Evolutionary conservation across 2,329 filamentous ascomycete species (phyloP).

Genomic region (Pezicula neosporulosa): DNA sequence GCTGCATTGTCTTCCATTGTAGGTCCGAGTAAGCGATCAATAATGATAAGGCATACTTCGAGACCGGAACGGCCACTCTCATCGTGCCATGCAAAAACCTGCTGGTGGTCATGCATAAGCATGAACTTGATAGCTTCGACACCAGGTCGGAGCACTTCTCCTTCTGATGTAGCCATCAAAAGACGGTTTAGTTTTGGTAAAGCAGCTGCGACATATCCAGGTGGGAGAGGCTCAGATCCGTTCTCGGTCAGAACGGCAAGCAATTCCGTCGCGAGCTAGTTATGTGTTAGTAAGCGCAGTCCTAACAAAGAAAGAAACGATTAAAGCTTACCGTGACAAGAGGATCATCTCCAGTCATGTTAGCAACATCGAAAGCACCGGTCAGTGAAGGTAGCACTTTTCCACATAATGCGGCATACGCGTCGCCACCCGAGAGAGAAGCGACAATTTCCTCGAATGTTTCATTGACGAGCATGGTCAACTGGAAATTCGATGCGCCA

Average conservation of each 20-base stretch:
- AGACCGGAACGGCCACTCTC: conserved; percentile 76
- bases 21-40: conserved; percentile 83
- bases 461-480: conserved; percentile 83
- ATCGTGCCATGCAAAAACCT: conserved; percentile 85
- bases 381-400: conserved; percentile 87
- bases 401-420: conserved; percentile 74
- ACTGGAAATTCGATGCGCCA: conserved; percentile 85
- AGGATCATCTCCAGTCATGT: conserved; percentile 78
- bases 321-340: conserved; percentile 63
- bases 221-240: conserved; percentile 79
- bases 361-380: conserved; percentile 84
- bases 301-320: not conserved
- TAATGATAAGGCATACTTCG: conserved; percentile 85
- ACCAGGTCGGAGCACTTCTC: conserved; percentile 81
- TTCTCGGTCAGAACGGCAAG: conserved; percentile 78
- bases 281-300: conserved; percentile 16
- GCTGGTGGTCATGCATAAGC: conserved; percentile 82
- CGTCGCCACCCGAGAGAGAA: conserved; percentile 61
- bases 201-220: conserved; percentile 78
- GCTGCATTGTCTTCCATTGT: conserved; percentile 89
- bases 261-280: conserved; percentile 74
- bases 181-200: conserved; percentile 85
- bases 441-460: conserved; percentile 85
- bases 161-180: conserved; percentile 79
- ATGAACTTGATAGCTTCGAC: conserved; percentile 87